These are phyloP conservation scores for Candida neerlandica DNA, from an alignment of 1,139 yeast species.

Conservation along the genomic window DNA sequence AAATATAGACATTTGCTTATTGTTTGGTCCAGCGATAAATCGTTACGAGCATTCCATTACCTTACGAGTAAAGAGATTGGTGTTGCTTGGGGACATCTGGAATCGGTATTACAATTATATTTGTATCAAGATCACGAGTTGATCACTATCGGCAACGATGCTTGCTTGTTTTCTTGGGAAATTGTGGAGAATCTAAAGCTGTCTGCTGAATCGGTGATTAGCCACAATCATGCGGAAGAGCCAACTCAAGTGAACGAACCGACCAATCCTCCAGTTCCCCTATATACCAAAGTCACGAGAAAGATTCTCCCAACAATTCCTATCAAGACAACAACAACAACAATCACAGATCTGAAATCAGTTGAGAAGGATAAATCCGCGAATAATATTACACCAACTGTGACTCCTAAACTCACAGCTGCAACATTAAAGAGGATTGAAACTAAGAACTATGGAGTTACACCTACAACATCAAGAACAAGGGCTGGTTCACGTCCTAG, in stretches of 20 bases:
- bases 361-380: conserved; percentile 9
- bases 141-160: conserved; percentile 50
- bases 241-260: neutral
- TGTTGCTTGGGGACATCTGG: conserved; percentile 70
- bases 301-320: conserved; percentile 33
- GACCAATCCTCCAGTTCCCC: conserved; percentile 15
- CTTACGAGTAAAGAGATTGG: conserved; percentile 47
- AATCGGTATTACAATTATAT: conserved; percentile 47
- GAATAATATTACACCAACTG: conserved; percentile 2
- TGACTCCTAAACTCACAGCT: conserved; percentile 23
- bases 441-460: conserved; percentile 18
- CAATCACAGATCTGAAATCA: conserved; percentile 2
- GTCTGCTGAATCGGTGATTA: neutral
- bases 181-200: conserved; percentile 15
- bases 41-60: conserved; percentile 53
- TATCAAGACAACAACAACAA: conserved; percentile 6
- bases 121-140: conserved; percentile 22
- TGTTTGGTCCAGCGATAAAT: conserved; percentile 55
- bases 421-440: conserved; percentile 39
- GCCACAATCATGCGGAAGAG: conserved; percentile 2
- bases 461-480: neutral
- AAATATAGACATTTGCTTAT: conserved; percentile 31
- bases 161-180: conserved; percentile 56
- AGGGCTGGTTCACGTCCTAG: conserved; percentile 2
- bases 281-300: conserved; percentile 34